Percentiles rank a stretch among this genome's conserved stretches.
Conservation (phyloP, 331 rosid species). For the Prunus yedoensis region DNA sequence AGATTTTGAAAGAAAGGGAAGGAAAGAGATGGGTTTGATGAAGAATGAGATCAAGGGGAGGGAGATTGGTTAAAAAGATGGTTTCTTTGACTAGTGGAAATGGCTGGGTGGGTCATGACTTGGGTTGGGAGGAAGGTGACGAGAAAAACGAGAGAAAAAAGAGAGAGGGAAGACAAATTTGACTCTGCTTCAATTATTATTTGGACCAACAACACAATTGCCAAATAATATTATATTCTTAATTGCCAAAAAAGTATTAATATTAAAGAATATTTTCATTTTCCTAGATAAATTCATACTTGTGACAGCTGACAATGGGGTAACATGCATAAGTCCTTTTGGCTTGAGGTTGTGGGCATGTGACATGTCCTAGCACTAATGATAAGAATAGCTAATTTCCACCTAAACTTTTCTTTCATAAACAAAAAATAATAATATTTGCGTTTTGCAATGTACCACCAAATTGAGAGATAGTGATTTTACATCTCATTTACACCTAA, state of each 20-base stretch:
- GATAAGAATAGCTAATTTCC: too few species aligned
- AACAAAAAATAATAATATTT: too few species aligned
- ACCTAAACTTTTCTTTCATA: too few species aligned
- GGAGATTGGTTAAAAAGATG: neutral
- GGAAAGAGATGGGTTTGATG: neutral
- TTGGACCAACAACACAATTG: neutral
- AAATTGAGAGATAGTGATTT: too few species aligned
- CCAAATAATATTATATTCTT: too few species aligned
- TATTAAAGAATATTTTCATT: too few species aligned
- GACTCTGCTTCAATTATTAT: neutral
- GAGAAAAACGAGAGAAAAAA: neutral
- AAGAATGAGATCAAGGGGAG: too few species aligned
- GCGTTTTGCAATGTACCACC: neutral
- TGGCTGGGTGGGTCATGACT: neutral
- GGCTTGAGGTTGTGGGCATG: rapidly evolving
- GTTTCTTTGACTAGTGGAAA: neutral
- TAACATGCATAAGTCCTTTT: rapidly evolving
- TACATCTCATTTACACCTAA: too few species aligned
- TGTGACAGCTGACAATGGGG: rapidly evolving
- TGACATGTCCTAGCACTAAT: too few species aligned
- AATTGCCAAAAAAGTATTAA: too few species aligned
- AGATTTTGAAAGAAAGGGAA: neutral
- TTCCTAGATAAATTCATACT: too few species aligned
- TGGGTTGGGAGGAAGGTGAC: slow-evolving; percentile 8
- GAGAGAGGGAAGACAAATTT: neutral